Conservation (phyloP, 2,329 filamentous ascomycete genomes). For the Sphaerulina musiva region DNA sequence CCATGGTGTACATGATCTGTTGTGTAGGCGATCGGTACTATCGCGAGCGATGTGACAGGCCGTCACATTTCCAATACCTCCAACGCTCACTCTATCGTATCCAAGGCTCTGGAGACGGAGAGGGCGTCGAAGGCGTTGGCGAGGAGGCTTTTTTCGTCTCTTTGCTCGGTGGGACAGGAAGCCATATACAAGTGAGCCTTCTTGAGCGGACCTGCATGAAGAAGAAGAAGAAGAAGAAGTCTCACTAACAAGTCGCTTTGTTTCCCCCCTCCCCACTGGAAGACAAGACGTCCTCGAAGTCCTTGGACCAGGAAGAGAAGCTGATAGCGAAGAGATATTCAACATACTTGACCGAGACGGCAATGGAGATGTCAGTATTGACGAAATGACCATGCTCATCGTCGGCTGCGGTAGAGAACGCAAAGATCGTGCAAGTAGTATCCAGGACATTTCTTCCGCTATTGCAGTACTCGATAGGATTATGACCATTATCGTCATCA, state of each 20-base stretch:
- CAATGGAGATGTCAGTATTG: slow-evolving; percentile 32
- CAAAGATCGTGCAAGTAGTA: slow-evolving; percentile 26
- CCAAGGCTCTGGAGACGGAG: slow-evolving; percentile 27
- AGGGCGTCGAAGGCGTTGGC: slow-evolving; percentile 29
- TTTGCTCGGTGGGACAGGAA: slow-evolving; percentile 23
- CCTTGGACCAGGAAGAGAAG: slow-evolving; percentile 22
- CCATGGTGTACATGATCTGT: no score
- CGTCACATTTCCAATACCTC: slow-evolving; percentile 63
- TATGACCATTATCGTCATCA: slow-evolving; percentile 22
- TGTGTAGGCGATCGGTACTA: slow-evolving; percentile 61
- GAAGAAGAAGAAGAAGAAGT: not conserved
- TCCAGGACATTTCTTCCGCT: slow-evolving; percentile 32
- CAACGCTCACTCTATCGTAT: slow-evolving; percentile 24
- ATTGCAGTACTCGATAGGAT: slow-evolving; percentile 32
- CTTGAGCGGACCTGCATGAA: not conserved
- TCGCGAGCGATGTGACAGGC: slow-evolving; percentile 77
- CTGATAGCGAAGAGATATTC: slow-evolving; percentile 30
- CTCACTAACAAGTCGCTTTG: not conserved
- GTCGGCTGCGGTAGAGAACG: slow-evolving; percentile 26
- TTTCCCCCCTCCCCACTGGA: no score
- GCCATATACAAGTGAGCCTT: slow-evolving; percentile 18
- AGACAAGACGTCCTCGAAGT: slow-evolving; percentile 24
- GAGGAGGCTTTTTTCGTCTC: slow-evolving; percentile 30
- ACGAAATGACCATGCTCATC: slow-evolving; percentile 30
- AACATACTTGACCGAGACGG: slow-evolving; percentile 28